Conservation (phyloP, 208 protist species). For the Crithidia expoeki region DNA sequence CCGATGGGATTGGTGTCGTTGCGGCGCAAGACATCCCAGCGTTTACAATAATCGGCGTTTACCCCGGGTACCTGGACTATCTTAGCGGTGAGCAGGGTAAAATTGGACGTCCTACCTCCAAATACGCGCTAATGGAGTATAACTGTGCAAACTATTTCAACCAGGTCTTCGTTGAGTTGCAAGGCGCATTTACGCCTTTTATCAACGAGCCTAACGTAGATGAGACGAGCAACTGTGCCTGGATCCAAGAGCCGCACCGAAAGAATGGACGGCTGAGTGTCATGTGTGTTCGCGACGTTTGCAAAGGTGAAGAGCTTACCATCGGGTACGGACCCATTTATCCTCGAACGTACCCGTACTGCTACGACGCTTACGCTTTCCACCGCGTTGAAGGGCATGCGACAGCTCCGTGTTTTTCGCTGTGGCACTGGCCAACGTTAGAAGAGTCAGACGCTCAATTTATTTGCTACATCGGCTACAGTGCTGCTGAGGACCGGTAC, state of each 20-base stretch:
- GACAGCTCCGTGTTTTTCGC: slow-evolving; percentile 49
- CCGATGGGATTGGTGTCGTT: slow-evolving; percentile 67
- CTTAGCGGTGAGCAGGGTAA: slow-evolving; percentile 82
- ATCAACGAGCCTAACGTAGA: slow-evolving; percentile 83
- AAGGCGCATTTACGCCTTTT: slow-evolving; percentile 79
- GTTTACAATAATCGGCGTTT: slow-evolving; percentile 77
- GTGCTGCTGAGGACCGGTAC: slow-evolving; percentile 43
- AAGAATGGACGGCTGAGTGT: slow-evolving; percentile 74
- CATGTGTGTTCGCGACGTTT: slow-evolving; percentile 70
- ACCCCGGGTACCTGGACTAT: slow-evolving; percentile 79
- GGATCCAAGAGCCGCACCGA: slow-evolving; percentile 80
- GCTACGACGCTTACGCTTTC: slow-evolving; percentile 84
- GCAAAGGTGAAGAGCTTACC: slow-evolving; percentile 76
- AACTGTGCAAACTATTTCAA: slow-evolving; percentile 90
- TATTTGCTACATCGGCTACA: slow-evolving; percentile 65
- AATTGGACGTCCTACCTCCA: slow-evolving; percentile 57
- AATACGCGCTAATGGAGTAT: slow-evolving; percentile 82
- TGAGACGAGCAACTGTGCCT: slow-evolving; percentile 86
- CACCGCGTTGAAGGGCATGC: slow-evolving; percentile 50
- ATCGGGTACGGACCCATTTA: slow-evolving; percentile 89
- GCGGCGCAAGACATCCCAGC: slow-evolving; percentile 67
- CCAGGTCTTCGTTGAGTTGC: slow-evolving; percentile 81
- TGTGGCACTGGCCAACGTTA: slow-evolving; percentile 75
- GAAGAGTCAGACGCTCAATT: slow-evolving; percentile 61
- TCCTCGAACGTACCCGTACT: slow-evolving; percentile 70